Base-by-base conservation (phyloP, 768 basidiomycete genomes). In the Rickenella mellea region DNA sequence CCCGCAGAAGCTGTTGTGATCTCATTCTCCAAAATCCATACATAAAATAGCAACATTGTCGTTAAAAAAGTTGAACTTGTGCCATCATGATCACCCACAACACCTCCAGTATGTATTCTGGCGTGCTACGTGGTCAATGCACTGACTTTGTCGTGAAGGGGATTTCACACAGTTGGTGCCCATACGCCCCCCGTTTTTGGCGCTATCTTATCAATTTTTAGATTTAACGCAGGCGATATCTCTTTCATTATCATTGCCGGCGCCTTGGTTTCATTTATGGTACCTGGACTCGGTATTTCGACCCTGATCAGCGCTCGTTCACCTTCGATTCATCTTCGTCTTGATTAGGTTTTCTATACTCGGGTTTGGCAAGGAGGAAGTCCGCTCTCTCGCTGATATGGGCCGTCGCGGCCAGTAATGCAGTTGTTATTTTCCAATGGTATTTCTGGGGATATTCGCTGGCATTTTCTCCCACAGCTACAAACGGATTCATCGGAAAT, bases 371-470 rank as follows among this genome's bases (percentile, higher is more conserved):
- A 24, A 71, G 83, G 35, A 67, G 83, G 53, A 86, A 86, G 62
- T 71, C 69, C 60, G 82, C 69, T 60, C 53, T 88, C 17, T 76
- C 82, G 21, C 59, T 88, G n/a, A 77, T 86, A 40, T 86, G 82
- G 82, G 78, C 71, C 9, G 80, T 83, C 45, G 67, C 74, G 27
- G 81, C 80, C 4, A 72, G 76, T 52, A 86, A 86, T 51, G 83
- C 81, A 6, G 68, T 87, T 48, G 76, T 76, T 48, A 79, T 86
- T 44, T 79, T 86, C 58, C 81, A 84, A 53, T 88, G 85, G 85
- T 89, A 73, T 58, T 69, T 80, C 61, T 82, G 80, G 79, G 81
- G 81, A 59, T 93, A 91, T 64, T 83, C 75, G 1, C 69, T 93
- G 25, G 83, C 87, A 1, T 93, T 93, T 63, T 88, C 86, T 3